phyloP scores from a whole-genome alignment of 1,284 basidiomycete genomes.

The Trametes sp. region DNA sequence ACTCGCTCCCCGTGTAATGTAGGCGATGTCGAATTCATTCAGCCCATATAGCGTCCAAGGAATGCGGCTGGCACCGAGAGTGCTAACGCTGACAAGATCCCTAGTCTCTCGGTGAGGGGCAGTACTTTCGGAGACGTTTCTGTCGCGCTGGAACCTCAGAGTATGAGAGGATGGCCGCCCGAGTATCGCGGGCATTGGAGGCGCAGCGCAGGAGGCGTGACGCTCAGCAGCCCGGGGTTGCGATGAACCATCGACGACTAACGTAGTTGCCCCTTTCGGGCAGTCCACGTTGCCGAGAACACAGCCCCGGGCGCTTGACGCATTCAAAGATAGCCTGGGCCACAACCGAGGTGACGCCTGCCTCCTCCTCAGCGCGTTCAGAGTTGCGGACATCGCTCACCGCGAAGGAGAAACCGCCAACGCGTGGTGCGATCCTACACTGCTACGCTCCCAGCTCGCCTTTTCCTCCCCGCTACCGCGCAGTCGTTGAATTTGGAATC shows the following conservation, averaged over 20 bases:
- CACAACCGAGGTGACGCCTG: not conserved
- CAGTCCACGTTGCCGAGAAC: not conserved
- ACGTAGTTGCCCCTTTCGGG: not conserved
- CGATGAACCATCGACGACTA: not conserved
- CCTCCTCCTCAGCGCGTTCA: not conserved
- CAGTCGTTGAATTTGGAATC: not conserved
- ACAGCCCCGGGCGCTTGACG: not conserved
- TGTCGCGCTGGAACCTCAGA: too few species aligned
- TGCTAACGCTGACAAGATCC: too few species aligned
- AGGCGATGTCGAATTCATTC: too few species aligned
- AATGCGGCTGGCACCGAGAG: too few species aligned
- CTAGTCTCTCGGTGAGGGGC: too few species aligned
- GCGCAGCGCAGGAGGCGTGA: not conserved
- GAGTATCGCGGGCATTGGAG: not conserved
- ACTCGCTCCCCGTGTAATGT: not conserved
- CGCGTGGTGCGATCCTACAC: not conserved
- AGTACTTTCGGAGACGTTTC: too few species aligned
- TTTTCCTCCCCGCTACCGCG: not conserved
- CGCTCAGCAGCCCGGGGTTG: not conserved
- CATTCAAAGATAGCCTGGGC: not conserved
- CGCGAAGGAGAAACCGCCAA: not conserved
- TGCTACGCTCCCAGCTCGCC: not conserved
- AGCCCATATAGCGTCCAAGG: too few species aligned
- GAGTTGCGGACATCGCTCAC: constrained; percentile 1
- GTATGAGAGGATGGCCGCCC: too few species aligned